A percentile compares a stretch with the other conserved stretches of the same genome.
Conservation (phyloP, 2,329 filamentous ascomycete genomes). For the Zasmidium angulare region DNA sequence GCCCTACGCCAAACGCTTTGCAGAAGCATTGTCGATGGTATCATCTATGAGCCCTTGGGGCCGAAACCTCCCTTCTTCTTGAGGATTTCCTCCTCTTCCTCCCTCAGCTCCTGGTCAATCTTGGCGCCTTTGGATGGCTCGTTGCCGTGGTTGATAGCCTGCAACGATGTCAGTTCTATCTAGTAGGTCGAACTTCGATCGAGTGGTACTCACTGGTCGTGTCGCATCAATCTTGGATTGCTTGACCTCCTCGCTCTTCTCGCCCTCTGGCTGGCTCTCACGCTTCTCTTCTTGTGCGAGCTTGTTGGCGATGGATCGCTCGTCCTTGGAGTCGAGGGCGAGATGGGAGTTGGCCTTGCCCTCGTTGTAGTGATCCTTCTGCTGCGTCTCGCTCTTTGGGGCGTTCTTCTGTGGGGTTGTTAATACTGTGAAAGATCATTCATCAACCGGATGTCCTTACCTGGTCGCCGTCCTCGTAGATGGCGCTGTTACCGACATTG, state of each 20-base stretch:
- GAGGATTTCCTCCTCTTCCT: constrained; percentile 66
- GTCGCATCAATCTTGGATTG: constrained; percentile 61
- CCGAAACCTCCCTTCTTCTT: constrained; percentile 57
- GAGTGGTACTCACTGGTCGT: constrained; percentile 35
- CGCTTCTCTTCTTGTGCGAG: constrained; percentile 62
- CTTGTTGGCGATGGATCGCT: constrained; percentile 70
- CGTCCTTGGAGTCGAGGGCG: constrained; percentile 70
- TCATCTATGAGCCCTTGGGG: constrained; percentile 30
- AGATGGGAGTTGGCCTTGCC: constrained; percentile 69
- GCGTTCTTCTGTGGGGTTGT: constrained; percentile 51
- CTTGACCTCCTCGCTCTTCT: constrained; percentile 38
- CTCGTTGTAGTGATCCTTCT: constrained; percentile 65
- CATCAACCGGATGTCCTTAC: constrained; percentile 23
- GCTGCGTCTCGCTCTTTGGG: constrained; percentile 37
- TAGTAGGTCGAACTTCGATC: background rate
- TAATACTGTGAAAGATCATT: background rate
- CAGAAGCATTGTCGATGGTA: background rate
- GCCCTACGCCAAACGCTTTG: background rate
- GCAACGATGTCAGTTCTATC: background rate
- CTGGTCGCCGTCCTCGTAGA: constrained; percentile 80
- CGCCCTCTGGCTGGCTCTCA: constrained; percentile 44
- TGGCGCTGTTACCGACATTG: constrained; percentile 62
- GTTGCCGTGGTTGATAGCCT: constrained; percentile 68
- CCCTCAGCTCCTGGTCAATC: constrained; percentile 67
- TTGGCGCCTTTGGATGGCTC: constrained; percentile 70